phyloP scores from a whole-genome alignment of 139 green algal species.

The Pleodorina starrii region DNA sequence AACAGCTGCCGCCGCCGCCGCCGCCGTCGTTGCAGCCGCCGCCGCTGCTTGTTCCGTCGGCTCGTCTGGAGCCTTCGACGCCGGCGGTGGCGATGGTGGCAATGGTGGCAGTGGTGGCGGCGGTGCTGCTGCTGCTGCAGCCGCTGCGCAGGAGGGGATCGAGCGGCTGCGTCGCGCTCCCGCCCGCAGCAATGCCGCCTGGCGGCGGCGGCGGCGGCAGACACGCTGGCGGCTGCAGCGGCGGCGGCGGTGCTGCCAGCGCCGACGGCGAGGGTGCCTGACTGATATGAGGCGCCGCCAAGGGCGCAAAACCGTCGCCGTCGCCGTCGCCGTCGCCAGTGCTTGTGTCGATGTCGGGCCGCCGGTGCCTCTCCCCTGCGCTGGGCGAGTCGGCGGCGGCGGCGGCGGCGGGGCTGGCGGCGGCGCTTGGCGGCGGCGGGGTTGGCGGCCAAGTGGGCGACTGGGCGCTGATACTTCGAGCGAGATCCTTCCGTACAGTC shows the following conservation, averaged over 20 bases:
- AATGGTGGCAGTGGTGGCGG: background rate
- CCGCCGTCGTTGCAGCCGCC: background rate
- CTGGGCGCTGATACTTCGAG: background rate
- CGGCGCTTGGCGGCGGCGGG: too few species aligned
- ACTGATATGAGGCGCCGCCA: background rate
- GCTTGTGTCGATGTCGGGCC: too few species aligned
- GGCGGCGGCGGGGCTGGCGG: too few species aligned
- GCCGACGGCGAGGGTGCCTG: background rate
- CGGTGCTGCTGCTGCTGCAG: too few species aligned
- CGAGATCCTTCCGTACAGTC: background rate
- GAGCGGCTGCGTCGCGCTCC: background rate
- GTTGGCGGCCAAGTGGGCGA: background rate
- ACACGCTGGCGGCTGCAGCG: background rate
- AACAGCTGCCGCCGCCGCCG: background rate
- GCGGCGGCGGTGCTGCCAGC: background rate
- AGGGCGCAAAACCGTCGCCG: background rate
- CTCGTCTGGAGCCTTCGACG: background rate
- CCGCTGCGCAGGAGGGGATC: background rate
- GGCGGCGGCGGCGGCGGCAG: background rate
- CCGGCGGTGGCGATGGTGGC: background rate
- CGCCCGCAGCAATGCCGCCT: too few species aligned
- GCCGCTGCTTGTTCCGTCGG: background rate
- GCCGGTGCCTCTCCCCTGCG: too few species aligned
- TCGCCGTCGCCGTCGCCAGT: background rate
- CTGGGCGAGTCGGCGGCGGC: too few species aligned